Conservation (phyloP, 257 asterid genomes). For the Paraleonurus japonicus region DNA sequence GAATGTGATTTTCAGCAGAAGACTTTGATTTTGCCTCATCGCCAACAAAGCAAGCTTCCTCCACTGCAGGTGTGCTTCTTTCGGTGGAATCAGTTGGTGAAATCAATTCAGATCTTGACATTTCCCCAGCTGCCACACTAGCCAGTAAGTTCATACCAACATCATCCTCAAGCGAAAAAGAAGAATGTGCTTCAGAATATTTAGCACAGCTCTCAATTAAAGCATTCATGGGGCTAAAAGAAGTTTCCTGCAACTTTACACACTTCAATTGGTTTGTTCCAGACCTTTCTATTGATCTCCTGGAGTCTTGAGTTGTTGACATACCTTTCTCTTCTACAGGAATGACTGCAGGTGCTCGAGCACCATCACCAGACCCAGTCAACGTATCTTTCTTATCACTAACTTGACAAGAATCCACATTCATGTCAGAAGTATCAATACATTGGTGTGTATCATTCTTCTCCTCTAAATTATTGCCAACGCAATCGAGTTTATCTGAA, state of each 20-base stretch:
- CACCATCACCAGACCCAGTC: constrained; percentile 46
- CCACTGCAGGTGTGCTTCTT: constrained; percentile 38
- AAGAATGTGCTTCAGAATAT: constrained; percentile 62
- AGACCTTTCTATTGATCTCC: constrained; percentile 29
- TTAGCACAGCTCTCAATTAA: constrained; percentile 79
- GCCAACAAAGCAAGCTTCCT: constrained; percentile 34
- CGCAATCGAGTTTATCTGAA: constrained; percentile 45
- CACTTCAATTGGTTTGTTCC: constrained; percentile 38
- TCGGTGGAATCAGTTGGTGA: constrained; percentile 63
- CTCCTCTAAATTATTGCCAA: constrained; percentile 38
- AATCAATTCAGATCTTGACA: constrained; percentile 51
- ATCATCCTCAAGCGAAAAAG: constrained; percentile 69
- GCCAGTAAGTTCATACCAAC: constrained; percentile 96
- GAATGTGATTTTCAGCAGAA: constrained; percentile 19
- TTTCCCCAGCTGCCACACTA: constrained; percentile 91
- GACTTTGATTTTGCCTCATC: constrained; percentile 54
- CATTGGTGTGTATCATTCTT: constrained; percentile 42
- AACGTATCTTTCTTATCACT: constrained; percentile 47
- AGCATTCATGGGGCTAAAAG: constrained; percentile 88
- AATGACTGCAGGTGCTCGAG: constrained; percentile 37
- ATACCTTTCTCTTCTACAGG: constrained; percentile 49
- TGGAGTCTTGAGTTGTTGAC: constrained; percentile 34
- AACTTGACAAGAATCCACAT: constrained; percentile 35
- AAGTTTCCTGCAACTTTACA: constrained; percentile 47
- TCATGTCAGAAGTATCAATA: constrained; percentile 39